Evolutionary conservation across 106 monocot species (phyloP).

Genomic region (Phalaenopsis aphrodite): DNA sequence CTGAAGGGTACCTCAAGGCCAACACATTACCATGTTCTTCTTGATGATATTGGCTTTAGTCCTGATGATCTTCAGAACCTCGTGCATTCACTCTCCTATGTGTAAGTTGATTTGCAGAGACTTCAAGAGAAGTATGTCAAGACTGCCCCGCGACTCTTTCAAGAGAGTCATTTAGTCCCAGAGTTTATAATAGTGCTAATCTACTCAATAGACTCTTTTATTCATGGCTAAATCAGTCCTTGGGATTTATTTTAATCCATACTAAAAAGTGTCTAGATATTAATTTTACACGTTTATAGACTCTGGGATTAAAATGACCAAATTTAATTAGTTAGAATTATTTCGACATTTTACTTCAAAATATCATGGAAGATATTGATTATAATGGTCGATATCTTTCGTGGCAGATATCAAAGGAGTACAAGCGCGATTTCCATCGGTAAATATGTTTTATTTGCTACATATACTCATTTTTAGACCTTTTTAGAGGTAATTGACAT

Average conservation of each 20-base stretch:
- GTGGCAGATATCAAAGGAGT: slow-evolving; percentile 64
- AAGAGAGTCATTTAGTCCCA: too few relatives aligned
- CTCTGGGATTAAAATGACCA: too few relatives aligned
- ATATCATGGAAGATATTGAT: not conserved
- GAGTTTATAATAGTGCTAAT: too few relatives aligned
- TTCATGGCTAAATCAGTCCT: too few relatives aligned
- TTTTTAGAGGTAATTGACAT: not conserved
- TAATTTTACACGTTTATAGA: too few relatives aligned
- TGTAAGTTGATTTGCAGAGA: slow-evolving; percentile 32
- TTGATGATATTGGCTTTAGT: slow-evolving; percentile 75
- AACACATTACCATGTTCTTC: slow-evolving; percentile 71
- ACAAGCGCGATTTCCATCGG: slow-evolving; percentile 62
- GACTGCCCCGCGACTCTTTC: too few relatives aligned
- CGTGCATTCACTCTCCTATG: slow-evolving; percentile 71
- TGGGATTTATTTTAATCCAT: too few relatives aligned
- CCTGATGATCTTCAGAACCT: slow-evolving; percentile 61
- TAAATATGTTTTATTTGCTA: slow-evolving; percentile 18
- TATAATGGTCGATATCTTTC: not conserved
- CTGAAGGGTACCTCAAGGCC: slow-evolving; percentile 66
- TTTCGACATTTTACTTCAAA: not conserved
- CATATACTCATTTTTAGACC: not conserved
- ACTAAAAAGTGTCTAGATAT: too few relatives aligned
- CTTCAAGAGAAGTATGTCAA: not conserved
- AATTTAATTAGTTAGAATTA: too few relatives aligned
- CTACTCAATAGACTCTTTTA: too few relatives aligned